Conservation (phyloP, 1,139 yeast species). For the Suhomyces coccinellae region DNA sequence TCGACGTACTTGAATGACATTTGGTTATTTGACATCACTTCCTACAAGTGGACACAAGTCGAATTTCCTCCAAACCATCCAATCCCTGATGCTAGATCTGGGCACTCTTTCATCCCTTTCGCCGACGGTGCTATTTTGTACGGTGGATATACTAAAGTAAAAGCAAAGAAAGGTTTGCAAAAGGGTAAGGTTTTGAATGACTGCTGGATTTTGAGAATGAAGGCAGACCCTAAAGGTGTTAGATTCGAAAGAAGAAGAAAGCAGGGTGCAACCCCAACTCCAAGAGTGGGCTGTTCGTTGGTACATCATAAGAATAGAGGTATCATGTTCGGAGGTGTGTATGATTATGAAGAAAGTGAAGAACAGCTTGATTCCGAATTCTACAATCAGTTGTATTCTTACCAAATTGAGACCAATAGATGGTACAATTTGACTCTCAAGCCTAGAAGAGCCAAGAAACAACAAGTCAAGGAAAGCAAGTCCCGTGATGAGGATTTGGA, state of each 20-base stretch:
- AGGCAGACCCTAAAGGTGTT: conserved; percentile 73
- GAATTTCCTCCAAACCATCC: conserved; percentile 83
- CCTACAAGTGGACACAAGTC: conserved; percentile 87
- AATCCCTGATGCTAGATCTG: conserved; percentile 89
- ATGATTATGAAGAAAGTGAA: conserved; percentile 92
- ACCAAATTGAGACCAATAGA: conserved; percentile 81
- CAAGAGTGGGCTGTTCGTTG: conserved; percentile 95
- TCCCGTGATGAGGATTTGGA: conserved; percentile 81
- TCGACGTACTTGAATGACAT: conserved; percentile 83
- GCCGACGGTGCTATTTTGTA: conserved; percentile 83
- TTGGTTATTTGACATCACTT: conserved; percentile 90
- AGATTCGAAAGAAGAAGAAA: conserved; percentile 89
- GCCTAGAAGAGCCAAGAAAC: conserved; percentile 56
- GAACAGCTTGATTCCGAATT: conserved; percentile 85
- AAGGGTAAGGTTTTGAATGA: conserved; percentile 92
- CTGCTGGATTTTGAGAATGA: conserved; percentile 87
- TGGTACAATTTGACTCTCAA: conserved; percentile 80
- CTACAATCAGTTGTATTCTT: conserved; percentile 77
- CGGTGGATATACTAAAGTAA: conserved; percentile 95
- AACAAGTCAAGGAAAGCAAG: conserved; percentile 43
- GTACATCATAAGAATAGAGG: conserved; percentile 91
- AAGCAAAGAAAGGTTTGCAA: conserved; percentile 84
- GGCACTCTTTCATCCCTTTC: conserved; percentile 83
- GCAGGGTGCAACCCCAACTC: conserved; percentile 85
- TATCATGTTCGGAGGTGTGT: conserved; percentile 92